Percentiles rank a stretch among this genome's conserved stretches.
phyloP scores from a whole-genome alignment of 1,284 basidiomycete species.

The Polyporus tsugae region DNA sequence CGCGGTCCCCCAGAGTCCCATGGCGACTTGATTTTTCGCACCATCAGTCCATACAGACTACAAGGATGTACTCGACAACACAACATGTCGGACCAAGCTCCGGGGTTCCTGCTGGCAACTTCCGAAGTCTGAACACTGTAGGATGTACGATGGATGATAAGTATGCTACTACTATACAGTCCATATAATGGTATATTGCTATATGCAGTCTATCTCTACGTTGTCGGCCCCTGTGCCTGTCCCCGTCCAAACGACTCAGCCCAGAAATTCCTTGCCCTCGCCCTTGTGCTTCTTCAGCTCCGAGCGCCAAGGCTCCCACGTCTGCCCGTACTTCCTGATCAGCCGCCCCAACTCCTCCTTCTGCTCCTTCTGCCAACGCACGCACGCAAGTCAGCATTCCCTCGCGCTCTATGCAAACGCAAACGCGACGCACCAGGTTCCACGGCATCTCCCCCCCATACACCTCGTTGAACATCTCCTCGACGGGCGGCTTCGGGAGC shows the following conservation, averaged over 20 bases:
- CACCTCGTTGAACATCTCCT: conserved; percentile 88
- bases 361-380: conserved; percentile 75
- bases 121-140: neutral
- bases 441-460: conserved; percentile 88
- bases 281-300: conserved; percentile 87
- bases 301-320: conserved; percentile 85
- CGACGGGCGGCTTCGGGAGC: conserved; percentile 73
- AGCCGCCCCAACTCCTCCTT: conserved; percentile 79
- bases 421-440: conserved; percentile 73
- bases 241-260: neutral
- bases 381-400: conserved; percentile 12
- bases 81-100: too few relatives aligned
- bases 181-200: neutral
- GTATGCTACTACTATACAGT: conserved; percentile 4
- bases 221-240: neutral
- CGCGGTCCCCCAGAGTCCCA: neutral
- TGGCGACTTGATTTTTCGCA: neutral
- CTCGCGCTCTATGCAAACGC: conserved; percentile 8
- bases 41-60: too few relatives aligned
- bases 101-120: neutral
- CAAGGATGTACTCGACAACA: too few relatives aligned
- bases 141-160: neutral
- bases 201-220: neutral
- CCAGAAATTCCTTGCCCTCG: conserved; percentile 66
- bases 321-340: conserved; percentile 84